These are phyloP conservation scores for Parietaria judaica DNA, from an alignment of 306 rosid species.

Conservation along the genomic window DNA sequence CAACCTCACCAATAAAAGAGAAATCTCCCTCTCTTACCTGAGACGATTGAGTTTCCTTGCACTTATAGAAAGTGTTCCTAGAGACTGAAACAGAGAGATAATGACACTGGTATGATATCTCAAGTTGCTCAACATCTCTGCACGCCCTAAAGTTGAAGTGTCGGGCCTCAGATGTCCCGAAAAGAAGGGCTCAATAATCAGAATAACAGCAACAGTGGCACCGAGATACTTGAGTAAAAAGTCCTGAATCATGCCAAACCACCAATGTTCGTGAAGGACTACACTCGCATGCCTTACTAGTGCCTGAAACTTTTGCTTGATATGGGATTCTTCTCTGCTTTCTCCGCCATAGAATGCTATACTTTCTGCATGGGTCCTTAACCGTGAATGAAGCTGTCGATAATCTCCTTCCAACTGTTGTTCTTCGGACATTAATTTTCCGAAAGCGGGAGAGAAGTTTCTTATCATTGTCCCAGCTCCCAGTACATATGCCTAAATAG, in stretches of 20 bases:
- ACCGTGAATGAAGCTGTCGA: constrained; percentile 89
- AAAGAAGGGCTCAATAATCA: constrained; percentile 95
- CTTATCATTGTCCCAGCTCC: constrained; percentile 80
- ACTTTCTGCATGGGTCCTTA: constrained; percentile 95
- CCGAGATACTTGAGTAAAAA: constrained; percentile 92
- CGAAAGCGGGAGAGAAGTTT: constrained; percentile 92
- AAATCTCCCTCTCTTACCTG: constrained; percentile 38
- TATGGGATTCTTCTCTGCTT: constrained; percentile 79
- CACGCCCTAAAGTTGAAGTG: constrained; percentile 95
- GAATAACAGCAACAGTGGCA: constrained; percentile 90
- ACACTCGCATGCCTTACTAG: constrained; percentile 53
- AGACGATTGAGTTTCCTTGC: constrained; percentile 88
- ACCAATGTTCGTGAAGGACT: constrained; percentile 93
- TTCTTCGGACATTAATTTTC: constrained; percentile 82
- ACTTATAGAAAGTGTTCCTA: constrained; percentile 92
- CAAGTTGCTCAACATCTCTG: constrained; percentile 97
- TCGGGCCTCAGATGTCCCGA: constrained; percentile 89
- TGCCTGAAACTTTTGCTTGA: constrained; percentile 66
- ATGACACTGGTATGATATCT: constrained; percentile 99
- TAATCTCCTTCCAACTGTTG: constrained; percentile 98
- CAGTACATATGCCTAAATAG: constrained; percentile 76
- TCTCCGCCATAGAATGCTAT: constrained; percentile 97
- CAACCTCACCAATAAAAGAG: constrained; percentile 14
- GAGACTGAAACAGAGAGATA: constrained; percentile 84
- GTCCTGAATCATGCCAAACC: constrained; percentile 99